Evolutionary conservation across 2,329 filamentous ascomycete species (phyloP), one percentile per base, ranked within the genome.

Genomic region (Pseudocercospora vitis): DNA sequence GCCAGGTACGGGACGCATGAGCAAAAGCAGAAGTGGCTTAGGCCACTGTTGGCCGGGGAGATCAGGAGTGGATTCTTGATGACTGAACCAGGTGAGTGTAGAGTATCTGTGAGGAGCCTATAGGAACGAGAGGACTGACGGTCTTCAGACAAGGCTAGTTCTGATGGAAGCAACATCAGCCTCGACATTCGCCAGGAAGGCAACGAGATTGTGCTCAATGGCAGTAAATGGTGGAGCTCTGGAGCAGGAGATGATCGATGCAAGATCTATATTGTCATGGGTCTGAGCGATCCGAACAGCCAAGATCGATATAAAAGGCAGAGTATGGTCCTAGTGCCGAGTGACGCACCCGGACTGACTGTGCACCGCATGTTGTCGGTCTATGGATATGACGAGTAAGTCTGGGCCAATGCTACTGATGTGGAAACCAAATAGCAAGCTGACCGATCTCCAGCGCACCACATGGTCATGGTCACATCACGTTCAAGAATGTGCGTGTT

Each of bases 141-240:
- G 24, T n/a, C 14, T 6, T 75, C 76, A 12, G 75, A 79, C 55
- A 72, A 76, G 42, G 77, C 77, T 47, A 75, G 73, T 19, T 77
- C 74, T 4, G 77, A 79, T 57, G 77, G 76, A 12, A 79, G 76
- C 21, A 75, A 79, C 61, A 76, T 79, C 59, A 56, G 52, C 14
- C 78, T 99, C 70, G 82, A 80, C 55, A 96, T 99, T 70, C 81
- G 77, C 62, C 84, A 82, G 53, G 90, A 96, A 61, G 92, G 91
- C 8, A 84, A 94, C 67, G 84, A 94, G 65, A 96, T 94, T 69
- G 84, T 97, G 14, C 80, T 99, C 50, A 96, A 97, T 69, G 94
- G 94, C 53, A 82, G 84, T 83, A 99, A 99, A 89, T 99, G 94
- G 94, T 99, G 94, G 94, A 95, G 90, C 23, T 95, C 89, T 60